A percentile compares a stretch with the other conserved stretches of the same genome.
These are phyloP conservation scores for Coemansia umbellata DNA, from an alignment of 192 early-diverging fungal species.

Conservation along the genomic window DNA sequence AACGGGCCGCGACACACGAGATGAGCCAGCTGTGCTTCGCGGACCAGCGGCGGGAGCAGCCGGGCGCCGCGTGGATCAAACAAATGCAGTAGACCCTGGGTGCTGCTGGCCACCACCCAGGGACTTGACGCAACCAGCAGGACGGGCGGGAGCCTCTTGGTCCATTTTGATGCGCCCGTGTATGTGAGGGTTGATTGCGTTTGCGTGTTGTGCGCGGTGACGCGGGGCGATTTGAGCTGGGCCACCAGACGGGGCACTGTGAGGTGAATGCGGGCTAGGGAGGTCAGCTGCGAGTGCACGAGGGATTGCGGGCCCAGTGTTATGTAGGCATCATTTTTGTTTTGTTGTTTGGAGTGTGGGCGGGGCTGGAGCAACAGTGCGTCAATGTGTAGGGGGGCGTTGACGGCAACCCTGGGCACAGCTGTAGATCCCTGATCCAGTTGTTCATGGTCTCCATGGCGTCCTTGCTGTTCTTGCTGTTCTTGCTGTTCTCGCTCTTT, in stretches of 20 bases:
- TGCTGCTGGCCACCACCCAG: constrained; percentile 5
- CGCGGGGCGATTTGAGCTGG: no score
- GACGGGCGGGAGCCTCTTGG: constrained; percentile 3
- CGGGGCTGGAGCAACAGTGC: no score
- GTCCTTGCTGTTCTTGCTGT: no score
- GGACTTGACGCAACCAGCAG: constrained; percentile 7
- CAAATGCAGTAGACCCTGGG: constrained; percentile 30
- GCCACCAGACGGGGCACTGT: constrained; percentile 28
- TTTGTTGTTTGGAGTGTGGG: no score
- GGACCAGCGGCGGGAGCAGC: constrained; percentile 13
- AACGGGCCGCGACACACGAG: constrained; percentile 12
- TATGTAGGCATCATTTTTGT: no score
- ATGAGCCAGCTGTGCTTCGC: constrained; percentile 22
- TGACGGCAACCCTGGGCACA: no score
- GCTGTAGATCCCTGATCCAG: no score
- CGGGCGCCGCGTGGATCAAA: constrained; percentile 29
- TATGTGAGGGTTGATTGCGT: background rate
- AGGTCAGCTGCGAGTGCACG: constrained; percentile 34
- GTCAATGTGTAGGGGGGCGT: no score
- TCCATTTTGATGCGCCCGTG: constrained; percentile 15
- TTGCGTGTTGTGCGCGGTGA: background rate
- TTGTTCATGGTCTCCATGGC: no score
- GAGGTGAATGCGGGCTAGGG: constrained; percentile 32
- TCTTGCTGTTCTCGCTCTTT: no score
- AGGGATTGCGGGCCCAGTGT: constrained; percentile 31